These are phyloP conservation scores for Carallia pectinifolia DNA, from an alignment of 345 rosid genomes.

Conservation along the genomic window DNA sequence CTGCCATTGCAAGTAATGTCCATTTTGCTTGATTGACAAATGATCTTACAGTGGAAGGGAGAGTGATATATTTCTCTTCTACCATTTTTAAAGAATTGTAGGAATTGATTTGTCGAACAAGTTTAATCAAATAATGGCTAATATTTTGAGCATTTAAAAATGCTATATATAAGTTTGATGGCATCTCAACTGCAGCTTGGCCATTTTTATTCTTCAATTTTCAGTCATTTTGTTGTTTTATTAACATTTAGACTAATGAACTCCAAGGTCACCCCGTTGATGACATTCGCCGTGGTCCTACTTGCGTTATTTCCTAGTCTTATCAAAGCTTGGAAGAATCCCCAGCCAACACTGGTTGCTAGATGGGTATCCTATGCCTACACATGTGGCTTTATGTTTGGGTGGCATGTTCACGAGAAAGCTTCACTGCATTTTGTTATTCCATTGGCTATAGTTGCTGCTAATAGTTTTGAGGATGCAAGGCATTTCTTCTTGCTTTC, in stretches of 20 bases:
- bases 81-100: not conserved
- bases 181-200: not conserved
- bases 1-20: too few relatives aligned
- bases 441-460: conserved; percentile 74
- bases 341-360: conserved; percentile 46
- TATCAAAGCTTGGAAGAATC: conserved; percentile 68
- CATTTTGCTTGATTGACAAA: not conserved
- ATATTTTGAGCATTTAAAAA: not conserved
- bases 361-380: conserved; percentile 86
- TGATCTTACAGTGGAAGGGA: not conserved
- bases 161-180: not conserved
- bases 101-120: not conserved
- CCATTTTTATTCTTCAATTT: not conserved
- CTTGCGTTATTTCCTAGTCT: conserved; percentile 78
- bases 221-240: not conserved
- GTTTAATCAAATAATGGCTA: not conserved
- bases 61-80: not conserved
- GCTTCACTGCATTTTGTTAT: conserved; percentile 89
- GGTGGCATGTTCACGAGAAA: conserved; percentile 99
- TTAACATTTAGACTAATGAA: conserved; percentile 6
- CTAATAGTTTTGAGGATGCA: conserved; percentile 76
- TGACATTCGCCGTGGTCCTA: conserved; percentile 67
- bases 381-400: conserved; percentile 83
- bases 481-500: conserved; percentile 76
- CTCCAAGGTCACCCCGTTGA: conserved; percentile 66